These are phyloP conservation scores for Auriculariales sp. DNA, from an alignment of 768 basidiomycete genomes.

Conservation along the genomic window DNA sequence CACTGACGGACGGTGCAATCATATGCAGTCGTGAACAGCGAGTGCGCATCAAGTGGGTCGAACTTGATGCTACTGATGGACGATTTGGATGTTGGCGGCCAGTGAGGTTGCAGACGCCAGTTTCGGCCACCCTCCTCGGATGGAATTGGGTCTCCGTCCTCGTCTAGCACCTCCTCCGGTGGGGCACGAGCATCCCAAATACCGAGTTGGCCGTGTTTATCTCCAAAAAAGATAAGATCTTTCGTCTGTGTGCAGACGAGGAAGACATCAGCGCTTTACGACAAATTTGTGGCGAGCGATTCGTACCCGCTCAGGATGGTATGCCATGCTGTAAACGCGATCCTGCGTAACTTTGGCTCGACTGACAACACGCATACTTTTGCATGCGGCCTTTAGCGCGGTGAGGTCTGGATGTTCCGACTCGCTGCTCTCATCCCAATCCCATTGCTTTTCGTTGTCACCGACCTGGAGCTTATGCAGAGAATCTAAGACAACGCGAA, in stretches of 20 bases:
- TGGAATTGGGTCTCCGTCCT: slow-evolving; percentile 34
- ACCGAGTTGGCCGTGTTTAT: slow-evolving; percentile 71
- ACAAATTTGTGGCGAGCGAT: neutral
- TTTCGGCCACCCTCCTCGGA: slow-evolving; percentile 55
- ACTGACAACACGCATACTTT: slow-evolving; percentile 47
- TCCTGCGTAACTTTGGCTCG: slow-evolving; percentile 70
- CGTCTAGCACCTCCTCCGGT: slow-evolving; percentile 44
- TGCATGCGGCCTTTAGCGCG: slow-evolving; percentile 39
- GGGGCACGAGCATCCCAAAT: slow-evolving; percentile 77
- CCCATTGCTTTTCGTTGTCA: slow-evolving; percentile 13
- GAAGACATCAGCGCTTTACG: neutral
- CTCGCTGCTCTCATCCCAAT: slow-evolving; percentile 26
- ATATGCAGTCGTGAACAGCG: slow-evolving; percentile 75
- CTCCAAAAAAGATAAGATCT: slow-evolving; percentile 80
- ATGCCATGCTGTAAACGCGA: slow-evolving; percentile 63
- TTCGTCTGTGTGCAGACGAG: slow-evolving; percentile 27
- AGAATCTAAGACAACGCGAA: slow-evolving; percentile 26
- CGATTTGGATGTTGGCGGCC: slow-evolving; percentile 69
- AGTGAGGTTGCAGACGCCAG: slow-evolving; percentile 70
- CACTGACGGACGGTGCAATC: slow-evolving; percentile 64
- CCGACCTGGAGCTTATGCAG: slow-evolving; percentile 25
- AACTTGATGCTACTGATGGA: slow-evolving; percentile 69
- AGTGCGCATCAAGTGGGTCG: slow-evolving; percentile 56
- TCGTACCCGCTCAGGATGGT: slow-evolving; percentile 55
- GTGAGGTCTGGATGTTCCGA: slow-evolving; percentile 33